Evolutionary conservation across 106 monocot species (phyloP), one percentile per base, ranked within the genome.

Genomic region (Acorus calamus): DNA sequence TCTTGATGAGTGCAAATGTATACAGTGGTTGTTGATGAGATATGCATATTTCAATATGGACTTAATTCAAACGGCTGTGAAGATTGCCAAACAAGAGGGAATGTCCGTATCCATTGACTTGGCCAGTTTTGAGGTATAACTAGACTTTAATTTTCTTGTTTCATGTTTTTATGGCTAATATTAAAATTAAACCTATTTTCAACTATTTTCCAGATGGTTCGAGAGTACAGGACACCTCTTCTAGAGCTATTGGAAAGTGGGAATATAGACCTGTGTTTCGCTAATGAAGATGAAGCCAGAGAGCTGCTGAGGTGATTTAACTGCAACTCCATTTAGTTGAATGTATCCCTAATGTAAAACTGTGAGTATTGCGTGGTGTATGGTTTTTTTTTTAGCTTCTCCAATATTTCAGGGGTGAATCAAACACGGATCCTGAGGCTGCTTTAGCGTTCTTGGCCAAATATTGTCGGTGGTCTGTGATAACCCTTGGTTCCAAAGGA

Each of bases 211-310:
- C 79, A 92, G 92, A 92, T 87, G 92, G 84, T 92, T 58, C 79
- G 92, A 42, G 81, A 87, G 65, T 69, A 56, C 43, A 81, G 78
- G 60, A 53, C 56, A 6, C 77, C 75, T 42, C 79, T 92, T 51
- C 71, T 92, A 61, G 69, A 77, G 44, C 63, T 92, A 11, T 63
- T 92, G 67, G 79, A 84, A 67, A 78, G 75, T 43, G 87, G 87
- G 46, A 67, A 75, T 61, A 78, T 92, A 55, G 87, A 92, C 46
- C 87, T 92, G 70, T 92, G 92, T 66, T 92, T 92, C 71, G 92
- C 92, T 8, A 92, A 92, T 69, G 92, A 92, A 53, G 92, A 92
- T 76, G 92, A 92, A 73, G 92, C 92, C 28, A 81, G 76, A 75
- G 87, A 92, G 75, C 87, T 92, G 57, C 58, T 80, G 59, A 84